Evolutionary conservation across 345 rosid genomes (phyloP), one percentile per base, ranked within the genome.

Genomic region (Euphorbia peplus): DNA sequence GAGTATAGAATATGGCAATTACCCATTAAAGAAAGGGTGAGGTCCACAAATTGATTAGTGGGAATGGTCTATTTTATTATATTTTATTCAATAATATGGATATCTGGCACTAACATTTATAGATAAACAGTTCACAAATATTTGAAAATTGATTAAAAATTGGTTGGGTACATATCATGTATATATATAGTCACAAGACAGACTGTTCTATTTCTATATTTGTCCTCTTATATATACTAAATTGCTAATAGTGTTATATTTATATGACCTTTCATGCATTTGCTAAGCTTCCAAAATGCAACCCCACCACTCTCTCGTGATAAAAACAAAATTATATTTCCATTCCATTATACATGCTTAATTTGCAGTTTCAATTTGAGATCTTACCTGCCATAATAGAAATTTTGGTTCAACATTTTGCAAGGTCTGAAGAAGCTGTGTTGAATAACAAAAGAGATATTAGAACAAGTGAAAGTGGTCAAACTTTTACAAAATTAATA

Each of bases 11-110:
- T 30, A 16, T 30, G 48, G 47, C 25, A 3, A 50, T 25, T 35
- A 39, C 51, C 60, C 59, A 16, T 51, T 70, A 4, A 22, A 24
- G n/a, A 28, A n/a, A 6, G 18, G 47, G 19, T 29, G 42, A 19
- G 74, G 74, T 54, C 68, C 68, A 21, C 74, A 42, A 44, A 63
- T 19, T 54, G 62, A n/a, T n/a, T n/a, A 63, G 74, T 54, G 74
- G 74, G 29, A 24, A 21, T 54, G 53, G 14, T 62, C 42, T 8
- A 13, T 1, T 39, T n/a, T n/a, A n/a, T n/a, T n/a, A n/a, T n/a
- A n/a, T n/a, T n/a, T n/a, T n/a, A n/a, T n/a, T n/a, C n/a, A n/a
- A n/a, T n/a, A n/a, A 39, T 8, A 39, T 61, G 52, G 37, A 61
- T 30, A 5, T 30, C 24, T 39, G 42, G n/a, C n/a, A 32, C 37